Evolutionary conservation across 148 eudicot genomes (phyloP).

Genomic region (Persicaria maculosa): DNA sequence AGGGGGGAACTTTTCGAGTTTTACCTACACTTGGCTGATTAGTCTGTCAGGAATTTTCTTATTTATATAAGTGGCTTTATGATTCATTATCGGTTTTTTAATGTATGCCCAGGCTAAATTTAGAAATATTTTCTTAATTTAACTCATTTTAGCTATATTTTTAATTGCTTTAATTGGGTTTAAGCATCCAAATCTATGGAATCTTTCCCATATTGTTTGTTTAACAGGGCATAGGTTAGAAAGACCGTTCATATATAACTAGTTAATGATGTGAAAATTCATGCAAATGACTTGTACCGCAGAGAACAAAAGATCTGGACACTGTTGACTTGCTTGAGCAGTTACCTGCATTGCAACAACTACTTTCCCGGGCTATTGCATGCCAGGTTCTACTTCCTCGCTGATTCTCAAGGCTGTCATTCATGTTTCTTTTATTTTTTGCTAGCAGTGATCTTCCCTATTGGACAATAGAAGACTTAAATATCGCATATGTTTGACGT

Average conservation of each 20-base stretch:
- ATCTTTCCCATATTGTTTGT: no score
- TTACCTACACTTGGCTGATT: not conserved
- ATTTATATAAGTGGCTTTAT: no score
- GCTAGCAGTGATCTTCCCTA: no score
- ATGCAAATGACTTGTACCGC: constrained; percentile 21
- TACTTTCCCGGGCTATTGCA: constrained; percentile 64
- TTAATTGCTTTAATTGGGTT: not conserved
- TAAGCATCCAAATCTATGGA: no score
- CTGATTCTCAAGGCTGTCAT: no score
- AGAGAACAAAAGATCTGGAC: constrained; percentile 90
- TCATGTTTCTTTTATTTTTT: no score
- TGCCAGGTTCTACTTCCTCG: constrained; percentile 95
- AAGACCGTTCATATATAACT: not conserved
- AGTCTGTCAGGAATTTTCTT: not conserved
- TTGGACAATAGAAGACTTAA: not conserved
- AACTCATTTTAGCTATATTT: not conserved
- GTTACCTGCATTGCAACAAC: constrained; percentile 85
- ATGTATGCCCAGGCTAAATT: no score
- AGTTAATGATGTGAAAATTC: not conserved
- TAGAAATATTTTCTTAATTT: no score
- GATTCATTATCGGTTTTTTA: no score
- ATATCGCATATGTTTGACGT: not conserved
- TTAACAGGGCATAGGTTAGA: no score
- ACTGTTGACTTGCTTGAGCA: constrained; percentile 82
- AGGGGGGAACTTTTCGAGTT: not conserved